Evolutionary conservation across 2,329 filamentous ascomycete species (phyloP).

Genomic region (Pseudocercospora eumusae): DNA sequence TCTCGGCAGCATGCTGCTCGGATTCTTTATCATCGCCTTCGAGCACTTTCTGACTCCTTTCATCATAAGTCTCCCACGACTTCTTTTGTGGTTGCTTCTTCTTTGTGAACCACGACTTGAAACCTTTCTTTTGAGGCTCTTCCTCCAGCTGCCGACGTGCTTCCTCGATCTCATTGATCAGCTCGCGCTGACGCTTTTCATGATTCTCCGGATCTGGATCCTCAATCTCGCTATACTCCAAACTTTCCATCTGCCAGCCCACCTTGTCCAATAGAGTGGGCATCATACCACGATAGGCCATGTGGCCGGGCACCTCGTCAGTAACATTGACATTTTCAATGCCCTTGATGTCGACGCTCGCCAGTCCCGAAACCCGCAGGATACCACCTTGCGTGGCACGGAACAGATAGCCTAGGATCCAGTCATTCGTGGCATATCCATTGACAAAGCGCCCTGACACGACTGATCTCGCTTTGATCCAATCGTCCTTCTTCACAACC

Average conservation of each 20-base stretch:
- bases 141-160: constrained; percentile 83
- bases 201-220: constrained; percentile 96
- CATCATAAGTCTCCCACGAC: constrained; percentile 93
- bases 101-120: constrained; percentile 75
- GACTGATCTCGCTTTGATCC: constrained; percentile 74
- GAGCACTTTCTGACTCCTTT: constrained; percentile 52
- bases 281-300: constrained; percentile 95
- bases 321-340: constrained; percentile 90
- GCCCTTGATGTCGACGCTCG: constrained; percentile 74
- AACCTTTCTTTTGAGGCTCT: constrained; percentile 69
- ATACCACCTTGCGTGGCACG: constrained; percentile 91
- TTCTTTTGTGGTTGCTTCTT: constrained; percentile 77
- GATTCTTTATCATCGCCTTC: constrained; percentile 48
- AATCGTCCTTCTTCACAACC: constrained; percentile 90
- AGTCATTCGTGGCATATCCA: constrained; percentile 91
- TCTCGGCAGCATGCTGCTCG: constrained; percentile 38
- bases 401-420: constrained; percentile 94
- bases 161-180: constrained; percentile 96
- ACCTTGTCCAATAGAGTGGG: constrained; percentile 81
- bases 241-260: constrained; percentile 86
- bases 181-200: constrained; percentile 78
- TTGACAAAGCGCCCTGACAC: constrained; percentile 93
- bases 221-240: constrained; percentile 95
- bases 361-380: constrained; percentile 81
- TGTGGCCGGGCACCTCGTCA: constrained; percentile 82